Conservation (phyloP, 192 early-diverging fungal genomes). For the Funneliformis mosseae region DNA sequence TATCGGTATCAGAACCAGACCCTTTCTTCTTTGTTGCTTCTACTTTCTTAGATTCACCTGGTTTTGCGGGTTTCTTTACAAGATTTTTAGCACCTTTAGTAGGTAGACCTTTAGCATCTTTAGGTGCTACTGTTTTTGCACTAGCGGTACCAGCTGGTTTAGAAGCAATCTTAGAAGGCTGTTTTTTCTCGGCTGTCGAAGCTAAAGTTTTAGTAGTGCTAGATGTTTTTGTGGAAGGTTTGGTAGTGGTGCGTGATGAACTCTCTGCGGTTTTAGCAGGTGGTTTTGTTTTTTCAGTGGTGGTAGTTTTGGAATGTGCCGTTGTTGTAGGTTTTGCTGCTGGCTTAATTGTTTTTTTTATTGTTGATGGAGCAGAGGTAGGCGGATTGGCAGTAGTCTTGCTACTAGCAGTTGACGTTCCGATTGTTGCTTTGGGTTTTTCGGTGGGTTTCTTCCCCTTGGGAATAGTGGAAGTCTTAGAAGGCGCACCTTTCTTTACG, state of each 20-base stretch:
- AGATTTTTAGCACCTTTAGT: neutral
- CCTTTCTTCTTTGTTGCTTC: neutral
- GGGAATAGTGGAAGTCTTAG: neutral
- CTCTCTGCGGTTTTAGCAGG: no score
- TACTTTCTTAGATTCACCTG: neutral
- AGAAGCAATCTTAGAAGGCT: no score
- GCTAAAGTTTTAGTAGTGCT: neutral
- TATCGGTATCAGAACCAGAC: neutral
- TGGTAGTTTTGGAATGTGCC: neutral
- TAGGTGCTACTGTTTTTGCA: neutral
- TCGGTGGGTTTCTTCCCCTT: neutral
- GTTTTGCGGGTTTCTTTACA: neutral
- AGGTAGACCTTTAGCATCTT: neutral
- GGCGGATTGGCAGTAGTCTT: neutral
- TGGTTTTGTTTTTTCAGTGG: neutral
- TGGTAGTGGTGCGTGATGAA: no score
- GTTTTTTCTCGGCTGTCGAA: neutral
- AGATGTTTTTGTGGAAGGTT: neutral
- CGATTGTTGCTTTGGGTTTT: neutral
- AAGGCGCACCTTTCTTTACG: neutral
- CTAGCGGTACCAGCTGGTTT: no score
- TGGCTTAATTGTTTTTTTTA: neutral
- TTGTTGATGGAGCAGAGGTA: neutral
- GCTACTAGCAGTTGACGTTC: neutral
- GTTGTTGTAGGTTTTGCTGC: neutral